Evolutionary conservation across 306 rosid species (phyloP).

Genomic region (Dicorynia guianensis): DNA sequence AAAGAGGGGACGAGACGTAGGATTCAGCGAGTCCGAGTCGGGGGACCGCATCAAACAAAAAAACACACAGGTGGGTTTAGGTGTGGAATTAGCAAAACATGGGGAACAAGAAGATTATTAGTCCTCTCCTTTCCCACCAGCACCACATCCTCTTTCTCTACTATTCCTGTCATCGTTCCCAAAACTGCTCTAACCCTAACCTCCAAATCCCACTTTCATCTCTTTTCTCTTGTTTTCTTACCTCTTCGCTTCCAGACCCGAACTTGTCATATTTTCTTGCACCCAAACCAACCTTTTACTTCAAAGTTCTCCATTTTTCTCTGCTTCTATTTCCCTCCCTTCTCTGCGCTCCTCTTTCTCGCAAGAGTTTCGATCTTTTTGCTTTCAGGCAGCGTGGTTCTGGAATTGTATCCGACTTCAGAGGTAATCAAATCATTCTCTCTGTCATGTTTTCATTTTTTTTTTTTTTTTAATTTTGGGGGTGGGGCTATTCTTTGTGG

Average conservation of each 20-base stretch:
- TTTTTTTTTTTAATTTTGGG: background rate
- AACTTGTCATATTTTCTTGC: background rate
- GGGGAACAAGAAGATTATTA: constrained; percentile 70
- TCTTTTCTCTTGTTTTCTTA: background rate
- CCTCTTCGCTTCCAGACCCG: constrained; percentile 1
- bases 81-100: constrained; percentile 72
- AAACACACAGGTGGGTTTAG: constrained; percentile 46
- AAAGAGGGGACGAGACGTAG: constrained; percentile 40
- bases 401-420: constrained; percentile 11
- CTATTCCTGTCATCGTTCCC: constrained; percentile 38
- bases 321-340: constrained; percentile 14
- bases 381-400: background rate
- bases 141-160: constrained; percentile 50
- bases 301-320: constrained; percentile 25
- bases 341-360: background rate
- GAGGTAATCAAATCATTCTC: constrained; percentile 46
- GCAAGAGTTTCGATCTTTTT: constrained; percentile 5
- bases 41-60: constrained; percentile 40
- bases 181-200: constrained; percentile 49
- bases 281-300: constrained; percentile 2
- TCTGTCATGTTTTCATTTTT: background rate
- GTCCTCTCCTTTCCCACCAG: constrained; percentile 52
- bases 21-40: constrained; percentile 50
- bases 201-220: constrained; percentile 27
- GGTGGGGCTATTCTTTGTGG: constrained; percentile 2